These are phyloP conservation scores for Rhinocladiella mackenziei DNA, from an alignment of 2,329 filamentous ascomycete species.

Conservation along the genomic window DNA sequence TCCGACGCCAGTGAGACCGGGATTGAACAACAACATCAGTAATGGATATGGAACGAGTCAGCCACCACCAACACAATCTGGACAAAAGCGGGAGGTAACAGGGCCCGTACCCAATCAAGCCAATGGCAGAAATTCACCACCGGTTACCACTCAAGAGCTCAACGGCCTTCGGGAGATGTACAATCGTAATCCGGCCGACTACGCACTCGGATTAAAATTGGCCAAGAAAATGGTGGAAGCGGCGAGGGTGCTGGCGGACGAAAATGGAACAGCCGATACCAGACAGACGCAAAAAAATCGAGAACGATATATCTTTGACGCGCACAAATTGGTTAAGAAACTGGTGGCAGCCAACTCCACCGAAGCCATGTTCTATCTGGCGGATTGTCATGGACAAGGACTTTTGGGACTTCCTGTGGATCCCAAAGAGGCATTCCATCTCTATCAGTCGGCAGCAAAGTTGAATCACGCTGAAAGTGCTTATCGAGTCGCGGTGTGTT, in stretches of 20 bases:
- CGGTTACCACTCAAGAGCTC: conserved; percentile 74
- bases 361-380: conserved; percentile 90
- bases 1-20: conserved; percentile 53
- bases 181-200: conserved; percentile 68
- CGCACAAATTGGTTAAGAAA: conserved; percentile 88
- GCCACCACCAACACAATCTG: conserved; percentile 3
- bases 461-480: conserved; percentile 78
- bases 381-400: conserved; percentile 82
- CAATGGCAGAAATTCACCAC: conserved; percentile 15
- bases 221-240: conserved; percentile 86
- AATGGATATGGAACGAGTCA: conserved; percentile 21
- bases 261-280: conserved; percentile 67
- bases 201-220: conserved; percentile 65
- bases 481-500: conserved; percentile 93
- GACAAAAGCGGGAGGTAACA: conserved; percentile 4
- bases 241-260: conserved; percentile 70
- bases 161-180: conserved; percentile 67
- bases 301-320: conserved; percentile 79
- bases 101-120: background rate
- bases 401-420: conserved; percentile 74
- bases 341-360: conserved; percentile 67
- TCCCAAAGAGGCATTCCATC: conserved; percentile 83
- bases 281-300: conserved; percentile 60
- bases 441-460: conserved; percentile 94
- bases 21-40: too few species aligned